phyloP scores from a whole-genome alignment of 2,329 filamentous ascomycete species.

The Cytospora piceae region DNA sequence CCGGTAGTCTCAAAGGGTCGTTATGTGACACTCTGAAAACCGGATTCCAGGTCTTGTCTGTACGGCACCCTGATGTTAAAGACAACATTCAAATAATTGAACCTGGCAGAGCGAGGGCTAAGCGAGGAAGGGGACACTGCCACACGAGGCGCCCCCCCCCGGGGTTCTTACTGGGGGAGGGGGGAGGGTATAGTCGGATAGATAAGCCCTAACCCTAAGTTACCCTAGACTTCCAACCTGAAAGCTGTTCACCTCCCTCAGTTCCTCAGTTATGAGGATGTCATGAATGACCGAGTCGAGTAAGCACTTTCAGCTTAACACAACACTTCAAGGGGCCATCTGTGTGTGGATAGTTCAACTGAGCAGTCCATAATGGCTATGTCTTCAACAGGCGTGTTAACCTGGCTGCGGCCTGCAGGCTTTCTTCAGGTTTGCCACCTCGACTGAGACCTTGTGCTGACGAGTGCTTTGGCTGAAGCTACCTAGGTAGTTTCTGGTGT shows the following conservation, averaged over 20 bases:
- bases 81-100: no score
- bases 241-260: background rate
- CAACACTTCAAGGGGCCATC: no score
- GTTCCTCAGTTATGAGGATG: no score
- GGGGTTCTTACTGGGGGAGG: no score
- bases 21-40: no score
- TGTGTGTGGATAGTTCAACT: no score
- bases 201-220: background rate
- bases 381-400: background rate
- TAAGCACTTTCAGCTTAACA: background rate
- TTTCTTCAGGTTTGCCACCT: background rate
- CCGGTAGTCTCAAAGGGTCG: no score
- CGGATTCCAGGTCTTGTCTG: no score
- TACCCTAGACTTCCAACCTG: background rate
- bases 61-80: no score
- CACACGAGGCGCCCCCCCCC: background rate
- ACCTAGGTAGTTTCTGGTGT: background rate
- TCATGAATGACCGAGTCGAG: background rate
- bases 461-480: background rate
- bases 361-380: background rate
- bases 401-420: background rate
- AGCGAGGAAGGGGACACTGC: background rate
- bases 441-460: background rate
- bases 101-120: no score
- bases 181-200: background rate